These are phyloP conservation scores for Ustilago hordei DNA, from an alignment of 1,284 basidiomycete species.

Conservation along the genomic window DNA sequence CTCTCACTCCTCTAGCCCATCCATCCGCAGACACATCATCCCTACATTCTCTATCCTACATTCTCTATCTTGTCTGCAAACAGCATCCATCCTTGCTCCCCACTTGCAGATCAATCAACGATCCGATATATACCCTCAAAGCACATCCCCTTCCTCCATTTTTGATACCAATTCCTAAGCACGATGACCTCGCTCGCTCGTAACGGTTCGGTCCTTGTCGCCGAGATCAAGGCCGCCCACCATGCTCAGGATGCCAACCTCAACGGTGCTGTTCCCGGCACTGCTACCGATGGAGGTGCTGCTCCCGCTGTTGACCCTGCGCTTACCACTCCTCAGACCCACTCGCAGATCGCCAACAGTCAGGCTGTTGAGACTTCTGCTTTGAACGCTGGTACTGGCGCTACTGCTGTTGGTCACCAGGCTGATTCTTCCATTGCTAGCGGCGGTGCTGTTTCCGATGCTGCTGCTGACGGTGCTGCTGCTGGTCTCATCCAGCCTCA, in stretches of 20 bases:
- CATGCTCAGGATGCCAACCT: constrained; percentile 18
- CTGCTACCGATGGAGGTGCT: constrained; percentile 30
- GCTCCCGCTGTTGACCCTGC: constrained; percentile 42
- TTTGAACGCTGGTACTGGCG: constrained; percentile 41
- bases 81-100: background rate
- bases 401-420: constrained; percentile 27
- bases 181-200: constrained; percentile 49
- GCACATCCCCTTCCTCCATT: constrained; percentile 4
- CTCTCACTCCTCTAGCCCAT: background rate
- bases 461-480: constrained; percentile 22
- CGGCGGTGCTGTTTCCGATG: constrained; percentile 18
- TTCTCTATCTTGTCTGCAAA: background rate
- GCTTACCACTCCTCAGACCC: constrained; percentile 26
- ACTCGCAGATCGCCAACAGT: constrained; percentile 19
- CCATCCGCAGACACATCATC: background rate
- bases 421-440: constrained; percentile 36
- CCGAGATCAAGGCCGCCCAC: constrained; percentile 53
- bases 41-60: background rate
- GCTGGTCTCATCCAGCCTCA: constrained; percentile 38
- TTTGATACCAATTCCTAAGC: constrained; percentile 12
- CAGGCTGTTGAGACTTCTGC: constrained; percentile 32
- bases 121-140: constrained; percentile 2
- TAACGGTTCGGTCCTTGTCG: constrained; percentile 50
- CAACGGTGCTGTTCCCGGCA: constrained; percentile 25
- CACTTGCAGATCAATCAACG: background rate